Base-by-base conservation (phyloP, 495 filamentous ascomycete species). In the Penicillium silybi region DNA sequence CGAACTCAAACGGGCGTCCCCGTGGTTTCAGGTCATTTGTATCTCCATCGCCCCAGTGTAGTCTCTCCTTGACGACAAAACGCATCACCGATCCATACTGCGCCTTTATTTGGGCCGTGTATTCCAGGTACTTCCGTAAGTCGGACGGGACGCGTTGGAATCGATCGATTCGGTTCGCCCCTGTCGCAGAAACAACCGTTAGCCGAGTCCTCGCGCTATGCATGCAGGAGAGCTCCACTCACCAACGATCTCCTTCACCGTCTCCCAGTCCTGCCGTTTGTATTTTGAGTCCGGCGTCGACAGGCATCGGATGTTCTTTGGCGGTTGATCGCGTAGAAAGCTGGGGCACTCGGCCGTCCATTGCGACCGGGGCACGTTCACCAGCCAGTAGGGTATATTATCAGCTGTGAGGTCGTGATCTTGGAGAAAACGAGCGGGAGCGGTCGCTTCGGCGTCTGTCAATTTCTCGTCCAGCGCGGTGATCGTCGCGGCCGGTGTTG, bases 81-180 rank as follows among this genome's bases (percentile, higher is more conserved):
- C 82, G 72, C 83, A 88, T 84, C 41, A 95, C 77, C 10, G 81
- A 84, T 6, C 87, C 87, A 71, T 89, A 78, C 40, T 85, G 69
- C 50, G 78, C 71, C 50, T 80, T 80, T 20, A 92, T 70, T 27
- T 77, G 62, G 57, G 75, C 78, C 23, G 70, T 85, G 58, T 82
- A 92, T 41, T 78, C 79, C 6, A 87, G 71, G 54, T 95, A 96
- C 20, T 76, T 79, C 35, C 89, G 75, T 37, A 92, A 73, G 42
- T 91, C 81, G 7, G 84, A 86, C 4, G 90, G 90, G 0, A 82
- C 64, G 3, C 90, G 81, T 52, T 85, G 83, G 64, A 95, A 92
- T 1, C 75, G 70, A 59, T 89, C 85, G 37, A 92, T 78, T 18
- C 76, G 78, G 74, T 92, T 91, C 27, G 71, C 54, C 64, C 70